Conservation (phyloP, 495 filamentous ascomycete species). For the Ascodesmis nigricans region DNA sequence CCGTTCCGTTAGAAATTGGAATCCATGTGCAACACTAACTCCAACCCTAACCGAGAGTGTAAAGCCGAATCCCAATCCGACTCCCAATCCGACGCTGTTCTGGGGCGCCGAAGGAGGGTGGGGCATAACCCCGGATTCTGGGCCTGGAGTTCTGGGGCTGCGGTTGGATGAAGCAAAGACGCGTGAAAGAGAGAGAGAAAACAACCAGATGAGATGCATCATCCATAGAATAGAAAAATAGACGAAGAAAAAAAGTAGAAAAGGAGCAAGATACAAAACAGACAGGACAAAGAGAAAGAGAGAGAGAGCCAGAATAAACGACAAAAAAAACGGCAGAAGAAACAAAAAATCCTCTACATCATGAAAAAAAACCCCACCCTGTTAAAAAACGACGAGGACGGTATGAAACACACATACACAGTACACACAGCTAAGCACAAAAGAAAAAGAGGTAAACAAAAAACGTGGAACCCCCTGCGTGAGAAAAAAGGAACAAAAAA, state of each 20-base stretch:
- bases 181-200: neutral
- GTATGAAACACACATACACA: neutral
- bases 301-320: neutral
- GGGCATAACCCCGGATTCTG: neutral
- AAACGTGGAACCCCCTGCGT: neutral
- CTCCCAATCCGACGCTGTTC: conserved; percentile 3
- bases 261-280: neutral
- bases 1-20: too few relatives aligned
- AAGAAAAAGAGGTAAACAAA: neutral
- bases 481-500: neutral
- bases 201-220: neutral
- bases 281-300: neutral
- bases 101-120: neutral
- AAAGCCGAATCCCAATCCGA: too few relatives aligned
- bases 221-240: neutral
- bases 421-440: neutral
- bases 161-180: neutral
- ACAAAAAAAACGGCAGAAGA: neutral
- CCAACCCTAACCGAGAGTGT: too few relatives aligned
- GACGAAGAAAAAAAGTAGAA: neutral
- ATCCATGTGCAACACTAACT: too few relatives aligned
- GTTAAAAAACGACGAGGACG: neutral
- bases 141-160: neutral
- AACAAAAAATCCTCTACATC: neutral
- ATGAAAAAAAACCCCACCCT: neutral